Conservation (phyloP, 768 basidiomycete species). For the Hebeloma cylindrosporum region DNA sequence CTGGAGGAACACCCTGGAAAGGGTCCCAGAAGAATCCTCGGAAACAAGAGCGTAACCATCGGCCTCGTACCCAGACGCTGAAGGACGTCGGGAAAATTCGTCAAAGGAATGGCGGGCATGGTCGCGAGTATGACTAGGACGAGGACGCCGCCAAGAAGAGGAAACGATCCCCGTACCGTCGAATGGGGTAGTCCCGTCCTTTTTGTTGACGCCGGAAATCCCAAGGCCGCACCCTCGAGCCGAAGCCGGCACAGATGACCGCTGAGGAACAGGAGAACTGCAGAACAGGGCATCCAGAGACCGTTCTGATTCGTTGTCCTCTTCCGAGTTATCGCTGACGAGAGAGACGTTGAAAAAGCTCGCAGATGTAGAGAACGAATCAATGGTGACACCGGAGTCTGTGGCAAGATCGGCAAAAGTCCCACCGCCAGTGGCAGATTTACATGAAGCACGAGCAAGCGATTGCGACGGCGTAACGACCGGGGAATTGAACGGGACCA, state of each 20-base stretch:
- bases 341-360: conserved; percentile 18
- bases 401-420: background rate
- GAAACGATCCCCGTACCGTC: conserved; percentile 18
- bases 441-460: background rate
- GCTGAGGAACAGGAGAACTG: conserved; percentile 1
- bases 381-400: background rate
- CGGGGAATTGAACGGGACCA: conserved; percentile 15
- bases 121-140: background rate
- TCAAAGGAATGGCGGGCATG: background rate
- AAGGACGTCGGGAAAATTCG: background rate
- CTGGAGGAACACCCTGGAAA: conserved; percentile 22
- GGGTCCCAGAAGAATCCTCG: background rate
- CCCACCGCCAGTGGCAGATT: background rate
- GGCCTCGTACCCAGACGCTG: background rate
- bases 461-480: conserved; percentile 14
- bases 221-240: background rate
- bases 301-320: conserved; percentile 6
- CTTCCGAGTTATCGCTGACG: conserved; percentile 17
- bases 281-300: conserved; percentile 6
- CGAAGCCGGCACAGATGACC: background rate
- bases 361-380: conserved; percentile 1
- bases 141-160: conserved; percentile 1
- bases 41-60: background rate
- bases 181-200: conserved; percentile 14
- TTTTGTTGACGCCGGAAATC: too few species aligned